Evolutionary conservation across 2,329 filamentous ascomycete species (phyloP).

Genomic region (Chaetomium strumarium): DNA sequence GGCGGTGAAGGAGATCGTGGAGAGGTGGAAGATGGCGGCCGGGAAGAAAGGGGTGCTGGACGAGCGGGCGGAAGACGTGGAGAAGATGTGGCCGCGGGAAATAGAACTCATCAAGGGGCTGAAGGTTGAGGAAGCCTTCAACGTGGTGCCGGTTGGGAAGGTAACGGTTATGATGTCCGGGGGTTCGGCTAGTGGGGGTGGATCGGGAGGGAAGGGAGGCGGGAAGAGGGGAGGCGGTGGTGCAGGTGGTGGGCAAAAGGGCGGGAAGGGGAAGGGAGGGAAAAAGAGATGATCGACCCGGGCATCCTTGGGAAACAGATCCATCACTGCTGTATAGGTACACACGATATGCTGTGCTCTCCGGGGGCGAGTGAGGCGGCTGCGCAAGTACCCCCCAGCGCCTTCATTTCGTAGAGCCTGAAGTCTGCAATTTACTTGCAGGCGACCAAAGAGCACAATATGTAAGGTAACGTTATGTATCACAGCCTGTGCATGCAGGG

Average conservation of each 20-base stretch:
- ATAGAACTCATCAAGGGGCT: slow-evolving; percentile 75
- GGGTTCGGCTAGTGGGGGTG: slow-evolving; percentile 41
- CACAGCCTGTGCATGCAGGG: too few relatives aligned
- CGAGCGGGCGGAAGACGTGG: slow-evolving; percentile 54
- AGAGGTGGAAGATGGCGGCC: slow-evolving; percentile 65
- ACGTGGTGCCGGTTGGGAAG: slow-evolving; percentile 73
- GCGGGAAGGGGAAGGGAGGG: slow-evolving; percentile 9
- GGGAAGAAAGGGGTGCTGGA: slow-evolving; percentile 51
- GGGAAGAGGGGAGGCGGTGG: slow-evolving; percentile 27
- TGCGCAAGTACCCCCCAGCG: too few relatives aligned
- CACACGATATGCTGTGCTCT: too few relatives aligned
- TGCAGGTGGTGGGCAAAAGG: slow-evolving; percentile 11
- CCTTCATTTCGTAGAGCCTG: too few relatives aligned
- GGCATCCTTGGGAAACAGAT: not conserved
- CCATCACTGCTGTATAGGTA: too few relatives aligned
- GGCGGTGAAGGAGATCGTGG: slow-evolving; percentile 83
- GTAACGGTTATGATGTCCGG: slow-evolving; percentile 72
- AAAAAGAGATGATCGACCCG: slow-evolving; percentile 11
- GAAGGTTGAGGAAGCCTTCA: slow-evolving; percentile 77
- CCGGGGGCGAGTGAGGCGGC: too few relatives aligned
- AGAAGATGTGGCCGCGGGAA: slow-evolving; percentile 80
- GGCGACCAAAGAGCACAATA: too few relatives aligned
- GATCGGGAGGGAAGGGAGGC: slow-evolving; percentile 35
- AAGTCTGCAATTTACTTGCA: too few relatives aligned
- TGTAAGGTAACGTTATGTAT: too few relatives aligned